Evolutionary conservation across 1,284 basidiomycete species (phyloP), one percentile per base, ranked within the genome.

Genomic region (Sporisorium iseilematis-ciliati): DNA sequence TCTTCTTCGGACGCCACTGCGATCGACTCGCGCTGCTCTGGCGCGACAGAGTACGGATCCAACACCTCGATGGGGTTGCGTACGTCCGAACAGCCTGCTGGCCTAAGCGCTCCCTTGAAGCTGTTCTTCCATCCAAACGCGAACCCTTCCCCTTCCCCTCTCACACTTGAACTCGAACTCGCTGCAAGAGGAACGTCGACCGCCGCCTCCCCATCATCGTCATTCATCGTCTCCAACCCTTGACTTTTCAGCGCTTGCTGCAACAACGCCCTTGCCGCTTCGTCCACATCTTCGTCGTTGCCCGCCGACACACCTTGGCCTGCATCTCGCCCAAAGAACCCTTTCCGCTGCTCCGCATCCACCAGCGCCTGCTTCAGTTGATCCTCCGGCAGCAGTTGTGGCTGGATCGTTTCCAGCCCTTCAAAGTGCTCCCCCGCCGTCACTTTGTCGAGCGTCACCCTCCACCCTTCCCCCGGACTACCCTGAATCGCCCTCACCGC

Each of bases 341-440:
- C 74, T 21, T 63, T 65, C 40, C 45, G 38, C 48, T 60, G 56
- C 53, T 76, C 65, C 1, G 68, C 65, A 54, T 76, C 74, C n/a
- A n/a, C n/a, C 16, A 62, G 20, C 29, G 68, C 68, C 29, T 61
- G 57, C 50, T 59, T 57, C 7, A 76, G 43, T 40, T 72, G 57
- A 11, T 71, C 68, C 8, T 76, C 74, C 2, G 74, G 74, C 21
- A 76, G 14, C 11, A 76, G 31, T 42, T 68, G 68, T 2, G 74
- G 68, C 31, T 76, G 65, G 23, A 76, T 25, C 49, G 26, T 25
- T 2, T 65, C 61, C 23, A 76, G 31, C 7, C 65, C 68, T 38
- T 54, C 46, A 38, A 75, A 71, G 0, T 46, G 40, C 43, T 75
- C 46, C 6, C 73, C 73, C 8, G 5, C 23, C 5, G 60, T 31